These are phyloP conservation scores for Raphanus raphanistrum DNA, from an alignment of 345 rosid genomes.

Conservation along the genomic window DNA sequence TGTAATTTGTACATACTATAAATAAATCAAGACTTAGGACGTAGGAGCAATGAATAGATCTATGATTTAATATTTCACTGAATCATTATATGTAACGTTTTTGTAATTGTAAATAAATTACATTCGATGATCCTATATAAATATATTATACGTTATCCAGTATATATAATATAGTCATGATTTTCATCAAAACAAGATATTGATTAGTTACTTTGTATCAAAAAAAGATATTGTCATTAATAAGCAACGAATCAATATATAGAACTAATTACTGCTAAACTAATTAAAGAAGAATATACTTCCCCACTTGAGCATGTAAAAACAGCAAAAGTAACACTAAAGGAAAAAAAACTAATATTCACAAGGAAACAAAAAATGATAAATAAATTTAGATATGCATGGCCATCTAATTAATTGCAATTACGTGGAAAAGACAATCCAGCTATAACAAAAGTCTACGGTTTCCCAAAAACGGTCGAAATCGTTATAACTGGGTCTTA, in stretches of 20 bases:
- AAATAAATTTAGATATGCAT: constrained; percentile 2
- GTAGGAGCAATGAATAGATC: neutral
- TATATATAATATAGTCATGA: neutral
- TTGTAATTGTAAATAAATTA: too few relatives aligned
- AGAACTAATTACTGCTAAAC: neutral
- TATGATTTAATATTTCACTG: neutral
- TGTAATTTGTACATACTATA: neutral
- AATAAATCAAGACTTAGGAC: neutral
- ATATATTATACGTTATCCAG: too few relatives aligned
- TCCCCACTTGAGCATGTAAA: constrained; percentile 16
- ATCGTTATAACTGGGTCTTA: constrained; percentile 8
- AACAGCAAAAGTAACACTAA: neutral
- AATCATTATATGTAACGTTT: neutral
- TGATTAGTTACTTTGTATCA: neutral
- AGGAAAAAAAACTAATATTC: neutral
- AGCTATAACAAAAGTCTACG: constrained; percentile 26
- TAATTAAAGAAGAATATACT: constrained; percentile 10
- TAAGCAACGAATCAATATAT: neutral
- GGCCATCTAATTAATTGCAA: neutral
- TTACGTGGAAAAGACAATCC: constrained; percentile 8
- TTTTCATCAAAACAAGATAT: neutral
- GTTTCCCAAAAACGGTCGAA: constrained; percentile 23
- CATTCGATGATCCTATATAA: too few relatives aligned
- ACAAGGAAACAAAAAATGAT: neutral
- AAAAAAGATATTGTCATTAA: neutral